Base-by-base conservation (phyloP, 768 basidiomycete species). In the Lactarius akahatsu region DNA sequence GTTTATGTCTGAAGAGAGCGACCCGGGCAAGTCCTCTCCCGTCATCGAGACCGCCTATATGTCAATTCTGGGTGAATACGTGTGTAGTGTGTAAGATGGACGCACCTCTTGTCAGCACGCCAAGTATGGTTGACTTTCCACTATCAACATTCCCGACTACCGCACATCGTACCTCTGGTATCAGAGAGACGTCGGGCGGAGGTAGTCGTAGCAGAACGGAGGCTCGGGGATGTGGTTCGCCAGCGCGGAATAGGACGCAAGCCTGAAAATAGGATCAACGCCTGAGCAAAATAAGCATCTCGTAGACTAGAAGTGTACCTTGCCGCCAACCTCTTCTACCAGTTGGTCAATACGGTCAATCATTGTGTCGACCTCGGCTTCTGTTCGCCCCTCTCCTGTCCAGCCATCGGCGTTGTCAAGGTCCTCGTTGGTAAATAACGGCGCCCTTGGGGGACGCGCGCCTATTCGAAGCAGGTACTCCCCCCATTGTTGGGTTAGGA, bases 111-210 rank as follows among this genome's bases (percentile, higher is more conserved):
- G 96, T 98, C 13, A 99, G 79, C 9, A 98, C 97, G 57, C 96
- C 96, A 20, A 97, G 80, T 13, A 93, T 96, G 20, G 96, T 96
- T 2, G 91, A 94, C 76, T 98, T 98, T 0, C 96, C 96, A 62
- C 92, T 91, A 73, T 92, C 90, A 34, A 95, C 93, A 73, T 97
- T 98, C 4, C 97, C 97, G 6, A 98, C 93, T 2, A 97, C 95
- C 0, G 96, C 96, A 71, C 95, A 94, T 38, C 97, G 85, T 1
- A 97, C 94, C 77, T 99, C 96, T 8, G 92, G 89, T n/a, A 88
- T 91, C 45, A 86, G 76, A 26, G 90, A 85, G 2, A 93, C 87
- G 72, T 82, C 88, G 4, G 85, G 85, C 47, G 92, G 89, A 64
- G 91, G 92, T 65, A 94, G 76, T 67, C 92, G 85, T 63, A 94